Evolutionary conservation across 2,329 filamentous ascomycete species (phyloP), one percentile per base, ranked within the genome.

Genomic region (Orbilia oligospora): DNA sequence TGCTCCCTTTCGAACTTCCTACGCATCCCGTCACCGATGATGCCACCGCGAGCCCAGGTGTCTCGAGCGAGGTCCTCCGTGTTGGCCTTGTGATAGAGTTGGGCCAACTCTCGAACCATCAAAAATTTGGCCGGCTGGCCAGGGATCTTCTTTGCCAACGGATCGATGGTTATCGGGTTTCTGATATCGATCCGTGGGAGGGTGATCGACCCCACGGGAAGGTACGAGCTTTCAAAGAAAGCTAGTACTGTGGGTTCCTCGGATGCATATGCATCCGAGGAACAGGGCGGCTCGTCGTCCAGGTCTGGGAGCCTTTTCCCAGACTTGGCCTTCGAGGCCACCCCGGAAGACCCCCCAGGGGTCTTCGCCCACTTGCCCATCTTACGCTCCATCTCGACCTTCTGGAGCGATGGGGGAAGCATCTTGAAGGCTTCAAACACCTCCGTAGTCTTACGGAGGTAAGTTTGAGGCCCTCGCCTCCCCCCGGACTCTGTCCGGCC

Each of bases 151-250:
- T 56, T 12, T 10, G 46, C 65, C 9, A 33, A 36, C 5, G 65
- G 72, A 33, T 76, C 72, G 30, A 76, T 76, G 9, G 66, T 22
- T 9, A 76, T 49, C 0, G 46, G 65, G 30, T 66, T 71, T 6
- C 72, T 56, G 8, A 76, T 27, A 36, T 76, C 72, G n/a, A 76
- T 61, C 12, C 66, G 63, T 33, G 53, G 58, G 49, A 41, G 1
- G 5, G 53, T 33, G 30, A 27, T 2, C 4, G 9, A 24, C 10
- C 9, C 18, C 9, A 18, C 30, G 12, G 46, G 53, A 18, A 75
- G 22, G 1, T 6, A 8, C 3, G 30, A 1, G 9, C 53, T 16
- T 53, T 75, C 56, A 20, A 24, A 41, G 36, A 24, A 61, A 14
- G 51, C 71, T 27, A 64, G 44, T 16, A 20, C 27, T 18, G 10